These are phyloP conservation scores for Rosa lucieae DNA, from an alignment of 306 rosid species.

Conservation along the genomic window DNA sequence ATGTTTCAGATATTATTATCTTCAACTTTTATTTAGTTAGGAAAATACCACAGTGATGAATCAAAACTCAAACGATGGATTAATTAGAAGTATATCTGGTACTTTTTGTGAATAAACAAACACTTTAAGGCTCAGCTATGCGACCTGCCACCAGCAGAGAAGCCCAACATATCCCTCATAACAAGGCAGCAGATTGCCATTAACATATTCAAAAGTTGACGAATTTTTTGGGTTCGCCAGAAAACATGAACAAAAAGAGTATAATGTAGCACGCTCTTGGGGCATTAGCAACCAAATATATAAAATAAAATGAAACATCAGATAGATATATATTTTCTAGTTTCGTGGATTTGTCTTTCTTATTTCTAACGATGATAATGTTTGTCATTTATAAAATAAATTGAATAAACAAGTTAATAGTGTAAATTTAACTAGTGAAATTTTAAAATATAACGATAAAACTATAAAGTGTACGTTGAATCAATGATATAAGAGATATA, in stretches of 20 bases:
- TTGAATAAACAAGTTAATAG: too few species aligned
- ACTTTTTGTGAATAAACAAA: neutral
- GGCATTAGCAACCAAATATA: neutral
- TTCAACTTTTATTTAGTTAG: neutral
- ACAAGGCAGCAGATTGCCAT: slow-evolving; percentile 37
- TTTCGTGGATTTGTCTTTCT: neutral
- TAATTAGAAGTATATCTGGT: neutral
- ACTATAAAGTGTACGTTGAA: too few species aligned
- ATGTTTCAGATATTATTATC: neutral
- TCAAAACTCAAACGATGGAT: neutral
- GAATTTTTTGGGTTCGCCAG: slow-evolving; percentile 21
- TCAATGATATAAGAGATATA: neutral
- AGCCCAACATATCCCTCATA: slow-evolving; percentile 33
- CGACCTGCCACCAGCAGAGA: slow-evolving; percentile 20
- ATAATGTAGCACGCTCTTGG: neutral
- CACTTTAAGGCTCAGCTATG: slow-evolving; percentile 1
- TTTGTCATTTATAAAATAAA: too few species aligned
- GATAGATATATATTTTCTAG: too few species aligned
- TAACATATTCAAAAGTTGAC: slow-evolving; percentile 20
- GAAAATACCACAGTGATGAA: neutral
- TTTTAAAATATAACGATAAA: too few species aligned
- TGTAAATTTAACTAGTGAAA: too few species aligned
- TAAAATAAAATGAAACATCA: neutral
- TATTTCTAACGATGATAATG: neutral
- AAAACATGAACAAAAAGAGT: neutral